phyloP scores from a whole-genome alignment of 2,329 filamentous ascomycete species.

The Tolypocladium tundrense region DNA sequence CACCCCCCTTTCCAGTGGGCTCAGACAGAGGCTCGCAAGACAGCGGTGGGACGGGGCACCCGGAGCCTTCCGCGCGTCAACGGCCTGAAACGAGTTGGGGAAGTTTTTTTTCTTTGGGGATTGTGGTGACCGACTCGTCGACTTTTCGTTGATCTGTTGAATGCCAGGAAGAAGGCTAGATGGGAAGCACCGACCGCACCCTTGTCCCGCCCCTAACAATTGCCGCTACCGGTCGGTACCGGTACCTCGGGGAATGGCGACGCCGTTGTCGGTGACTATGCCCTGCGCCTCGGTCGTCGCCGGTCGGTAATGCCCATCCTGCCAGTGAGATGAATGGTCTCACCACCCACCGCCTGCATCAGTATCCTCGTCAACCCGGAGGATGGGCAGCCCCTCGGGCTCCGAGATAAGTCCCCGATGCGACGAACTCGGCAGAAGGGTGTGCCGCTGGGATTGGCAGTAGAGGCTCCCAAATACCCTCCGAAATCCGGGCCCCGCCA shows the following conservation, averaged over 20 bases:
- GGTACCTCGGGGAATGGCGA: constrained; percentile 2
- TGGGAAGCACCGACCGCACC: constrained; percentile 2
- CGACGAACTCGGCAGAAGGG: not conserved
- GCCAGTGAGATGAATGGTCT: not conserved
- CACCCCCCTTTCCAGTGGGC: not conserved
- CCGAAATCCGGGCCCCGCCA: not conserved
- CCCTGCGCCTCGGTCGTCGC: not conserved
- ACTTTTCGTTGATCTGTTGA: constrained; percentile 8
- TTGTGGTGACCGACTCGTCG: not conserved
- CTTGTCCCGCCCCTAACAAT: constrained; percentile 3
- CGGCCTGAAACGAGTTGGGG: constrained; percentile 9
- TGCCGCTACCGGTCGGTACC: constrained; percentile 4
- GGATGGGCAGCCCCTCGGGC: not conserved
- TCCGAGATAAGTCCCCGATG: not conserved
- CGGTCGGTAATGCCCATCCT: not conserved
- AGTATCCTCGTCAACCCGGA: not conserved
- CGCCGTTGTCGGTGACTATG: constrained; percentile 3
- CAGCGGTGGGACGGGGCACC: not conserved
- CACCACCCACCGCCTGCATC: not conserved
- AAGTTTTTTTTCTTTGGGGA: constrained; percentile 5
- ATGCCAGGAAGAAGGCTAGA: not conserved
- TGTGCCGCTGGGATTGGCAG: not conserved
- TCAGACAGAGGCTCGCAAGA: not conserved
- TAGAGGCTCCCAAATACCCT: not conserved
- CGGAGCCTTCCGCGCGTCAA: constrained; percentile 2